Evolutionary conservation across 345 rosid species (phyloP).

Genomic region (Alliaria petiolata): DNA sequence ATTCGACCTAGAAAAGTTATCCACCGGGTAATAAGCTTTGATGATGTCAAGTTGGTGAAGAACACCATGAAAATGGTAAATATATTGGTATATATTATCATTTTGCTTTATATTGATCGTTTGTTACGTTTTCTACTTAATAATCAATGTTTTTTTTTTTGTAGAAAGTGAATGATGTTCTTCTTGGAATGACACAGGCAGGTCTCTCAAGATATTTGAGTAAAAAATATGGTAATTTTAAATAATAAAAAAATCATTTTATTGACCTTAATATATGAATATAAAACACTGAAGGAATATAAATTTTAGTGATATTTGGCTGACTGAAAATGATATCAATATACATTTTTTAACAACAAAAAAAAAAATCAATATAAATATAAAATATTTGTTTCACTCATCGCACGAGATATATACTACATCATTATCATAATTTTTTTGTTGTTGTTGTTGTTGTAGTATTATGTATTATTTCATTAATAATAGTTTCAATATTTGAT

Average conservation of each 20-base stretch:
- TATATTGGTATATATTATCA: neutral
- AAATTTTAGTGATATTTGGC: no score
- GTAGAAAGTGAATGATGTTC: constrained; percentile 66
- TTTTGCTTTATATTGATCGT: neutral
- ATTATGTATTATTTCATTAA: neutral
- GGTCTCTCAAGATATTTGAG: constrained; percentile 52
- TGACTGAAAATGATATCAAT: no score
- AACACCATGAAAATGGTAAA: constrained; percentile 20
- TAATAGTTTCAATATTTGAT: neutral
- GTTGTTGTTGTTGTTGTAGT: no score
- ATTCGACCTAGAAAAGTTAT: constrained; percentile 30
- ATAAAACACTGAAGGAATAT: no score
- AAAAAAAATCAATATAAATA: no score
- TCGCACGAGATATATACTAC: no score
- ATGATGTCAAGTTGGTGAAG: constrained; percentile 49
- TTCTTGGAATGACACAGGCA: constrained; percentile 61
- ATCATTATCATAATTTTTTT: neutral
- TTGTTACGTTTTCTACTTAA: neutral
- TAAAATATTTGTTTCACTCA: no score
- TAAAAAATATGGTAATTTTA: constrained; percentile 43
- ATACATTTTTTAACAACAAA: no score
- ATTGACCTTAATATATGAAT: no score
- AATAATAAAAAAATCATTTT: no score
- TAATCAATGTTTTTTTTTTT: constrained; percentile 6
- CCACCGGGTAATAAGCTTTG: constrained; percentile 39